Evolutionary conservation across 306 rosid genomes (phyloP).

Genomic region (Erythrophleum fordii): DNA sequence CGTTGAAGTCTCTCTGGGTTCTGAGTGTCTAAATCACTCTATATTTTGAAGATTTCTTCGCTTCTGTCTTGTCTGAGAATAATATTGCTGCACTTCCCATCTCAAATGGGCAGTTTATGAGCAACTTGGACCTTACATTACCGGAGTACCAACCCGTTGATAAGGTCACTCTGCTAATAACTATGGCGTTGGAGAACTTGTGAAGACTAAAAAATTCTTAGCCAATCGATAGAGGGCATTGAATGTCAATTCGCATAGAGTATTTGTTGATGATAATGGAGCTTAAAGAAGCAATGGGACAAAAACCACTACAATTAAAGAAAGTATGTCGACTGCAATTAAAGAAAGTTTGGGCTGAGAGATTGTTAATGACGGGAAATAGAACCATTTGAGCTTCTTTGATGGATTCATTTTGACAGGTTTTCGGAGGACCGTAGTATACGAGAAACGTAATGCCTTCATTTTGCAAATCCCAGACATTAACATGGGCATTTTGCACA

Average conservation of each 20-base stretch:
- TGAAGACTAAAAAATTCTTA: conserved; percentile 59
- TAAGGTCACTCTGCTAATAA: conserved; percentile 78
- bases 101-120: conserved; percentile 73
- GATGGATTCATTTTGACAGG: conserved; percentile 60
- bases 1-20: conserved; percentile 72
- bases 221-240: conserved; percentile 65
- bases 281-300: conserved; percentile 72
- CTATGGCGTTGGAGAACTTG: conserved; percentile 59
- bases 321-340: conserved; percentile 64
- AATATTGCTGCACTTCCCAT: conserved; percentile 88
- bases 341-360: conserved; percentile 68
- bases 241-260: conserved; percentile 66
- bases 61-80: conserved; percentile 66
- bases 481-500: no score
- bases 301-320: conserved; percentile 76
- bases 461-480: no score
- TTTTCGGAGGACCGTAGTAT: conserved; percentile 75
- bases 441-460: no score
- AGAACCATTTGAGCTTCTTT: conserved; percentile 74
- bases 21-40: conserved; percentile 48
- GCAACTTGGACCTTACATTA: conserved; percentile 60
- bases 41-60: conserved; percentile 58
- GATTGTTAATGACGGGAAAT: conserved; percentile 72
- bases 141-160: conserved; percentile 85
- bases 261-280: conserved; percentile 74